Evolutionary conservation across 495 filamentous ascomycete species (phyloP), one percentile per base, ranked within the genome.

Genomic region (Penicillium steckii): DNA sequence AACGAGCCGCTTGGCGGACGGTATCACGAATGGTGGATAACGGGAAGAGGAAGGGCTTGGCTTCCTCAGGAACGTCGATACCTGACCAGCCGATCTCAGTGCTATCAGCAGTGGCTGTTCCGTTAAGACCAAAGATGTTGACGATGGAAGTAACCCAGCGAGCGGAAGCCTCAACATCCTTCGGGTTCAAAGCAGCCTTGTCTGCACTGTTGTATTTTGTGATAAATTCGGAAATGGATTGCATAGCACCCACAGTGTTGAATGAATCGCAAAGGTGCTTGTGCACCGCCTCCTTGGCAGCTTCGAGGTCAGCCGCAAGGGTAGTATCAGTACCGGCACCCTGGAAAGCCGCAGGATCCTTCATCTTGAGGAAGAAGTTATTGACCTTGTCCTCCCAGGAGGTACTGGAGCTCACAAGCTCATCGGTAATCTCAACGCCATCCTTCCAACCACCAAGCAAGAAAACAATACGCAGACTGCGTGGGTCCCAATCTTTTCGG

Each of bases 361-460:
- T 76, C 40, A 76, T 79, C 52, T 93, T 95, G 38, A 86, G 80
- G 76, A 98, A 97, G 74, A 97, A 96, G 70, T 96, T 96, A 61
- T 88, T 87, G 8, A 97, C 65, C 13, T 85, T 86, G 21, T 80
- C 80, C 66, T 97, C 94, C 89, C 91, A 97, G 3, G 76, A 79
- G 46, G 80, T 82, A 0, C 85, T 88, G 45, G 83, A 76, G 23
- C 81, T 86, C 6, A 88, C 76, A 56, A 96, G 81, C 44, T 90
- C 92, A 0, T 85, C 83, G 1, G 90, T 91, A 52, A 98, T 91
- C 64, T 98, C 94, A 23, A 97, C 82, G 1, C 90, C 89, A 24
- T 96, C 88, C 52, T 89, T 88, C 94, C 94, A 98, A 8, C 80
- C 80, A 38, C 91, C 88, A 44, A 95, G 80, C 25, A 98, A 66